A percentile compares a stretch with the other conserved stretches of the same genome.
phyloP scores from a whole-genome alignment of 164 flowering plant genomes.

The Chloranthus sessilifolius region DNA sequence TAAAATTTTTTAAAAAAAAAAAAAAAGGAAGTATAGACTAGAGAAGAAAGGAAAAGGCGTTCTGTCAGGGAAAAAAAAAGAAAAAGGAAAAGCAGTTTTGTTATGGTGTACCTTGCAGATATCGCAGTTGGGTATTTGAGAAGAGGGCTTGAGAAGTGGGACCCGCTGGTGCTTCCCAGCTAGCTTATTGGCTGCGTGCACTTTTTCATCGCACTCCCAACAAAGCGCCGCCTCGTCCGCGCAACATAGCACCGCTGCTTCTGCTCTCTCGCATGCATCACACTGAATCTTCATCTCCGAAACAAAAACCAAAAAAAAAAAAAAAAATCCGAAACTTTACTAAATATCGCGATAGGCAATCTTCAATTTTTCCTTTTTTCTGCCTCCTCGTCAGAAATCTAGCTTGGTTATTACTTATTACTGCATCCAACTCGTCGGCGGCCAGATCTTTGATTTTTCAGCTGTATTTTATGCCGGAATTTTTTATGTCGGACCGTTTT shows the following conservation, averaged over 20 bases:
- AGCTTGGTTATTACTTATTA: too few relatives aligned
- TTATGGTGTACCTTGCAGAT: slow-evolving; percentile 40
- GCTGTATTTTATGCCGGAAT: neutral
- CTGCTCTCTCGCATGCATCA: slow-evolving; percentile 33
- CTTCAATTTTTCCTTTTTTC: neutral
- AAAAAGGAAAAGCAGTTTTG: neutral
- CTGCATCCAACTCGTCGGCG: too few relatives aligned
- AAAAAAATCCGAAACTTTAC: neutral
- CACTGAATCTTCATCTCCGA: slow-evolving; percentile 36
- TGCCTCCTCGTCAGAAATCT: too few relatives aligned
- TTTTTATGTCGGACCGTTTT: too few relatives aligned
- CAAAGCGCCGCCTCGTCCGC: slow-evolving; percentile 45
- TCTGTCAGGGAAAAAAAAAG: neutral
- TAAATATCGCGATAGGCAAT: neutral
- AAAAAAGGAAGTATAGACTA: too few relatives aligned
- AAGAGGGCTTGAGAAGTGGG: slow-evolving; percentile 21
- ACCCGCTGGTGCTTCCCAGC: slow-evolving; percentile 33
- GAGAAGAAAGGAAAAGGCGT: neutral
- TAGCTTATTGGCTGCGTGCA: slow-evolving; percentile 43
- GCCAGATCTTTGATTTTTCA: too few relatives aligned
- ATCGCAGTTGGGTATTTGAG: slow-evolving; percentile 25
- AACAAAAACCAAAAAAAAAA: neutral
- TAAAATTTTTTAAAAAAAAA: too few relatives aligned
- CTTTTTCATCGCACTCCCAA: slow-evolving; percentile 26
- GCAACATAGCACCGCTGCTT: slow-evolving; percentile 35